Evolutionary conservation across 352 stramenopile genomes (phyloP).

Genomic region (Phytopythium sindhum): DNA sequence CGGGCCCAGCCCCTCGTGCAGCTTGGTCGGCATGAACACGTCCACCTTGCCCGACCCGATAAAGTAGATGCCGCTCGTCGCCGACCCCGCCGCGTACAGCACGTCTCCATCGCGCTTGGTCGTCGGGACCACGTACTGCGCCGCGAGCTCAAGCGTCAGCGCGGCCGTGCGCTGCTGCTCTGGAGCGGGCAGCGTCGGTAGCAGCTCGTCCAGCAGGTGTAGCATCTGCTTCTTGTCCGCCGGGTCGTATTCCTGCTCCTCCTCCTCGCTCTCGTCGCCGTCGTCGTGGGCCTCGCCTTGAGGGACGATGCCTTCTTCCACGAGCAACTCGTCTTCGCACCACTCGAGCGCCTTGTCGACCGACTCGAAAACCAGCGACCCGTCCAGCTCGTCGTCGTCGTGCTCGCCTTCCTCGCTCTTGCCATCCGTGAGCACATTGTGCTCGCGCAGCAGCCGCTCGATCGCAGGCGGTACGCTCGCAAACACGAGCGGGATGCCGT

Average conservation of each 20-base stretch:
- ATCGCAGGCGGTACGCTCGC: constrained; percentile 62
- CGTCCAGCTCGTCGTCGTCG: constrained; percentile 42
- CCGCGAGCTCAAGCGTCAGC: constrained; percentile 60
- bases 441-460: constrained; percentile 69
- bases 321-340: constrained; percentile 82
- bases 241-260: constrained; percentile 19
- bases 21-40: constrained; percentile 78
- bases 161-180: constrained; percentile 13
- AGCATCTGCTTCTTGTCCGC: constrained; percentile 11
- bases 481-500: constrained; percentile 78
- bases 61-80: constrained; percentile 74
- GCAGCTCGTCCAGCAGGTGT: constrained; percentile 65
- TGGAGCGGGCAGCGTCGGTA: constrained; percentile 28
- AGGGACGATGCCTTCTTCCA: constrained; percentile 63
- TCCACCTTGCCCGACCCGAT: constrained; percentile 84
- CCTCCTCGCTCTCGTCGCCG: constrained; percentile 22
- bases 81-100: constrained; percentile 60
- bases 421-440: constrained; percentile 55
- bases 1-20: constrained; percentile 74
- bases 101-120: constrained; percentile 60
- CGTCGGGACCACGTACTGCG: constrained; percentile 63
- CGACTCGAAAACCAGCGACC: constrained; percentile 79
- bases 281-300: constrained; percentile 50
- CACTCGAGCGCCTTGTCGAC: constrained; percentile 82
- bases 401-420: not conserved